These are phyloP conservation scores for Gastrolobium bilobum DNA, from an alignment of 306 rosid genomes.

Conservation along the genomic window DNA sequence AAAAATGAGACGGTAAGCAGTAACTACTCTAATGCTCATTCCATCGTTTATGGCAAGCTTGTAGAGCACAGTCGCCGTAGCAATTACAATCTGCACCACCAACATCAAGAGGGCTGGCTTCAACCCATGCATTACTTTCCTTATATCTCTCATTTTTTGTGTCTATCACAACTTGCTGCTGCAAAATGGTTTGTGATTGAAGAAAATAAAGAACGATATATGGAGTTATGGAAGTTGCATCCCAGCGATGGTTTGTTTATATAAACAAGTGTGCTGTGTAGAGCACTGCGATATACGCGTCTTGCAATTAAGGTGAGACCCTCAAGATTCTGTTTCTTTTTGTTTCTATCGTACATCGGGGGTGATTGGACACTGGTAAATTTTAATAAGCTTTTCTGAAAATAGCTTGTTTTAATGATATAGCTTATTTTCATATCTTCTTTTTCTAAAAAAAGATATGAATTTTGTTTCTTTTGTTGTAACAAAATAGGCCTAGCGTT, in stretches of 20 bases:
- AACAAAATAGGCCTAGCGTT: too few species aligned
- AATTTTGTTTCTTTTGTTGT: too few species aligned
- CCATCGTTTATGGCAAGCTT: constrained; percentile 56
- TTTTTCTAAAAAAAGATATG: neutral
- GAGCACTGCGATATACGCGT: constrained; percentile 6
- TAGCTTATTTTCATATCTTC: neutral
- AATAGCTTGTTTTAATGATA: too few species aligned
- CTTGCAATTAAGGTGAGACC: neutral
- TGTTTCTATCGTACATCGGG: too few species aligned
- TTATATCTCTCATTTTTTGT: constrained; percentile 36
- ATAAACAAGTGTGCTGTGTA: constrained; percentile 7
- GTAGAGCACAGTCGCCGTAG: constrained; percentile 49
- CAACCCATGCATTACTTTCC: constrained; percentile 38
- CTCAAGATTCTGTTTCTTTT: neutral
- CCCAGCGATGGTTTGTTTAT: neutral
- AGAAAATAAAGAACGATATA: too few species aligned
- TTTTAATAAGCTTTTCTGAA: too few species aligned
- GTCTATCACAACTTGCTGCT: constrained; percentile 1
- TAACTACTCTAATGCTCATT: constrained; percentile 47
- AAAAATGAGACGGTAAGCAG: constrained; percentile 66
- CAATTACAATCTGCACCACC: constrained; percentile 47
- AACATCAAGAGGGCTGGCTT: constrained; percentile 60
- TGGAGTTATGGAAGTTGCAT: neutral
- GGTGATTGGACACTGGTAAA: too few species aligned
- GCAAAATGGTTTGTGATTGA: neutral